These are phyloP conservation scores for Rhodocollybia butyracea DNA, from an alignment of 768 basidiomycete genomes.

Conservation along the genomic window DNA sequence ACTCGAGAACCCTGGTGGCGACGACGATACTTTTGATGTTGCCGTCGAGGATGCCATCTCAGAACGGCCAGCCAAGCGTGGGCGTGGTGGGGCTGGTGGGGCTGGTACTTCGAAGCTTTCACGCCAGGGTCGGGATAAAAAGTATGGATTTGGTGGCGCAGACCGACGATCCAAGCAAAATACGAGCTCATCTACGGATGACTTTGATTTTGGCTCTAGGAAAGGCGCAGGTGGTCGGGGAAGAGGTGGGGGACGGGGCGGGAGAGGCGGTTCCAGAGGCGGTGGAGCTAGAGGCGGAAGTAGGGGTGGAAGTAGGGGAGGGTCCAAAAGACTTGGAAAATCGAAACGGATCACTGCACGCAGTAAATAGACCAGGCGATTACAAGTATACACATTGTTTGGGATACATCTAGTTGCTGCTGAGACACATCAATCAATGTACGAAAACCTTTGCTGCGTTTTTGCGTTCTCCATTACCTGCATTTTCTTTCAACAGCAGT, in stretches of 20 bases:
- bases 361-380: constrained; percentile 19
- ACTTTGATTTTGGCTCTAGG: constrained; percentile 49
- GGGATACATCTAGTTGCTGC: background rate
- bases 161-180: constrained; percentile 77
- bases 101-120: constrained; percentile 40
- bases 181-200: constrained; percentile 75
- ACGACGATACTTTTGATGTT: constrained; percentile 79
- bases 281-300: constrained; percentile 19
- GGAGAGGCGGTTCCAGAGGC: constrained; percentile 26
- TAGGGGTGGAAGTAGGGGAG: constrained; percentile 25
- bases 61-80: constrained; percentile 50
- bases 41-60: constrained; percentile 87
- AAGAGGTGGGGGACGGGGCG: constrained; percentile 25
- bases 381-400: background rate
- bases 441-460: background rate
- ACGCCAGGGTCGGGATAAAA: constrained; percentile 66
- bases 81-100: constrained; percentile 32
- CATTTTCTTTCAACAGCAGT: constrained; percentile 52
- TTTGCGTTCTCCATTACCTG: constrained; percentile 30
- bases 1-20: constrained; percentile 59
- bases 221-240: constrained; percentile 23
- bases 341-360: constrained; percentile 47
- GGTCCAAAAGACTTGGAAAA: constrained; percentile 57
- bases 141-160: constrained; percentile 78
- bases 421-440: background rate